These are phyloP conservation scores for Crepidotus variabilis DNA, from an alignment of 768 basidiomycete species.

Conservation along the genomic window DNA sequence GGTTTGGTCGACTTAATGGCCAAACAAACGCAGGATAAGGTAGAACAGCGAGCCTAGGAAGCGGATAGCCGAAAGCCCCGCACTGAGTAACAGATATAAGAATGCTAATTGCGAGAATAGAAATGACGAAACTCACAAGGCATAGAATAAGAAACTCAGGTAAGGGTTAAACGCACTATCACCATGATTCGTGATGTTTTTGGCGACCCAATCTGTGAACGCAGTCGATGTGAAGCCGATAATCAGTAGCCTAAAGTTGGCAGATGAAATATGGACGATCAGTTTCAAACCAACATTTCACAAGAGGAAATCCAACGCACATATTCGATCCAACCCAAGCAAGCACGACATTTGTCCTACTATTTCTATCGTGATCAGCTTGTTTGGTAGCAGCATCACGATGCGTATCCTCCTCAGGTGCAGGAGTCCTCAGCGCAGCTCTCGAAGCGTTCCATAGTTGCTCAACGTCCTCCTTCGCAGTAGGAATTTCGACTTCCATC, in stretches of 20 bases:
- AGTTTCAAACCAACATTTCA: neutral
- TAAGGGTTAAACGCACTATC: conserved; percentile 83
- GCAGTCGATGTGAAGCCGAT: conserved; percentile 72
- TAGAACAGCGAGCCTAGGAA: conserved; percentile 79
- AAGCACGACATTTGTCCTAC: conserved; percentile 80
- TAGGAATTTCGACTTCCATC: conserved; percentile 82
- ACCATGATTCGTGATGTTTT: conserved; percentile 46
- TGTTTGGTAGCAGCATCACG: conserved; percentile 88
- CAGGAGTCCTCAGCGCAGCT: conserved; percentile 60
- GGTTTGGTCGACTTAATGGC: conserved; percentile 32
- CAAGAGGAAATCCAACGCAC: conserved; percentile 34
- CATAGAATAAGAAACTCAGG: conserved; percentile 75
- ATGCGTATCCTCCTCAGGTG: conserved; percentile 74
- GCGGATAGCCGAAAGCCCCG: conserved; percentile 76
- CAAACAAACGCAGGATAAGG: conserved; percentile 71
- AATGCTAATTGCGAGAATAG: conserved; percentile 3
- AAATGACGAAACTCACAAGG: conserved; percentile 32
- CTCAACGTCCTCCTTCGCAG: conserved; percentile 83
- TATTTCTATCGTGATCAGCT: conserved; percentile 81
- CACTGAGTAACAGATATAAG: conserved; percentile 34
- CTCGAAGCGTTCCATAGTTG: conserved; percentile 81
- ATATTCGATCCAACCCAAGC: conserved; percentile 86
- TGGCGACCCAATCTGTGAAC: conserved; percentile 70
- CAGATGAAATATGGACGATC: conserved; percentile 3
- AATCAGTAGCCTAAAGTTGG: conserved; percentile 53